Base-by-base conservation (phyloP, 2,329 filamentous ascomycete species). In the Rachicladosporium sp. region DNA sequence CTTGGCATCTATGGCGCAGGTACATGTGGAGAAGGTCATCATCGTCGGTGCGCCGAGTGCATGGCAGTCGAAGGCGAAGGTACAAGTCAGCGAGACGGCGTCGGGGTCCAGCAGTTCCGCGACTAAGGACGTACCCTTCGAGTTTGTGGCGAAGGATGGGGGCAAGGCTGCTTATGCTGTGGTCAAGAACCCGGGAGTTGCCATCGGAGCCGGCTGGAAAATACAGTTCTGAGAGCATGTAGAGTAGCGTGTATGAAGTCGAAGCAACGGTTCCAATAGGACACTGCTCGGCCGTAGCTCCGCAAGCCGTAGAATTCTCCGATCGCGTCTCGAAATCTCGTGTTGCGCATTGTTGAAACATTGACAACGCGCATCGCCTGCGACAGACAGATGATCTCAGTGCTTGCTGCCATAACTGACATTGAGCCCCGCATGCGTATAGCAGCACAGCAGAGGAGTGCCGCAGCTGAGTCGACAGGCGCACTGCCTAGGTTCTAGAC, bases 21-120 rank as follows among this genome's bases (percentile, higher is more conserved):
- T 96, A 3, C 67, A 72, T 6, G 77, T 96, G 1, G 87, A 94
- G 66, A 87, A 82, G 64, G 73, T 96, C 40, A 69, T 96, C 35
- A 53, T 98, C 36, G 77, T 96, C 12, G 85, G 84, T 34, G 85
- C 84, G 2, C 83, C 86, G 1, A 67, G 71, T 29, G 63, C 66
- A 12, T 94, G 87, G 88, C 72, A 73, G 46, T 66, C 64, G 36
- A 80, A 76, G 65, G 62, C 57, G n/a, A 64, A 74, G 56, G 73
- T 76, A 3, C 71, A 76, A n/a, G 69, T 80, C 43, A 69, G 82
- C 52, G 85, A 80, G 57, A 67, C 74, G 50, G 63, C 44, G 62
- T 30, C 64, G 63, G 48, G 66, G 59, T 48, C 58, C 37, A 54
- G 64, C 57, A 49, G 58, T 41, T 48, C 55, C 49, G 43, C 56